Percentiles rank a stretch among this genome's conserved stretches.
These are phyloP conservation scores for Pichia phayaonensis DNA, from an alignment of 805 yeast genomes.

Conservation along the genomic window DNA sequence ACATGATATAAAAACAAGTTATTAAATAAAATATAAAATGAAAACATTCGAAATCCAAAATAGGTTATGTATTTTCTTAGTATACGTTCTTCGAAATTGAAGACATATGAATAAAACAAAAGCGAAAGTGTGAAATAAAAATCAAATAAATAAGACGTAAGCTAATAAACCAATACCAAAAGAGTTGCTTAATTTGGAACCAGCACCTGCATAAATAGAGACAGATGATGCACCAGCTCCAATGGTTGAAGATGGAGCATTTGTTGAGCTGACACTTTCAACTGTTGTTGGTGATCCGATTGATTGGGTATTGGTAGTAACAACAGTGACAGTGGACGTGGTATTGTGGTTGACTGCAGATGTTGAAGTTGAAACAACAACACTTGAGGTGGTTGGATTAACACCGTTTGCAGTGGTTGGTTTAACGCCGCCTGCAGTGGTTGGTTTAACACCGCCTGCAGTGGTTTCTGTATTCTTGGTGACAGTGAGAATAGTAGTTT, in stretches of 20 bases:
- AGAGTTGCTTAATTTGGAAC: not conserved
- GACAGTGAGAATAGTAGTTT: not conserved
- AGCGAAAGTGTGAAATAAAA: not conserved
- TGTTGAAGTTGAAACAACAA: not conserved
- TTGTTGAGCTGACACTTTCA: not conserved
- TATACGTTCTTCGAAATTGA: not conserved
- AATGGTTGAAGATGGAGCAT: not conserved
- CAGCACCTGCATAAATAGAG: not conserved
- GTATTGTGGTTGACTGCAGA: not conserved
- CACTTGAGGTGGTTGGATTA: not conserved
- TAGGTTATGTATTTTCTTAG: not conserved
- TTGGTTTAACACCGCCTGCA: not conserved
- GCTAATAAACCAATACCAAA: not conserved
- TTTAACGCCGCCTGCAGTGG: not conserved
- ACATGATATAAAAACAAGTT: not conserved
- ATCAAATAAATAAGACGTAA: not conserved
- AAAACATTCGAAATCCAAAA: not conserved
- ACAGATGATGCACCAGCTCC: not conserved
- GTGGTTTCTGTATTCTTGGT: not conserved
- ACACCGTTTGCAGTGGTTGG: not conserved
- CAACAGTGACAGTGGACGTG: not conserved
- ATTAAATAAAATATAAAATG: not conserved
- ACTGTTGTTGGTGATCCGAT: not conserved
- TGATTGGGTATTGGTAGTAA: not conserved
- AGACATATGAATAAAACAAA: not conserved